Base-by-base conservation (phyloP, 2,329 filamentous ascomycete genomes). In the Fonsecaea nubica region DNA sequence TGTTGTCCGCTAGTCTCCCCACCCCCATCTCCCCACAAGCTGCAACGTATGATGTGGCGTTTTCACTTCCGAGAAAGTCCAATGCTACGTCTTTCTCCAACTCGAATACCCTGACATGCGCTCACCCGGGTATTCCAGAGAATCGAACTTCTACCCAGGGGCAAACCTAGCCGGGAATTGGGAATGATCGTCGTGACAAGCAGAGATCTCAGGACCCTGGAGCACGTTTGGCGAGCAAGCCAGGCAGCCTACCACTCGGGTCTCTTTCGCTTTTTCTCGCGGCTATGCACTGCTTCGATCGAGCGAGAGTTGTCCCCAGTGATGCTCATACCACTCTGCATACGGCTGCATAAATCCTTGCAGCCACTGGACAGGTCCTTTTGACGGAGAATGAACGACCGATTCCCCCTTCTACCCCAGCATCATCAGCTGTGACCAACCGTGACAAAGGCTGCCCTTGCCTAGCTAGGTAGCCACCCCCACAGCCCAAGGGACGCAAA, bases 71-170 rank as follows among this genome's bases (percentile, higher is more conserved):
- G 45, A 30, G 45, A 50, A 21, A 18, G 21, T 15, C 12, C 21
- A 25, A 50, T 25, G 45, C 45, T 12, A 50, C 45, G 4, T 21
- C 5, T 50, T 50, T 50, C 45, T 12, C 45, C 45, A 30, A 50
- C 45, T 50, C 45, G 45, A 50, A 50, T 25, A 50, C 45, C 21
- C 45, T 50, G 18, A 5, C 7, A 50, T 50, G 45, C 45, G 25
- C 18, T 50, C 45, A 50, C 12, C 45, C 45, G 21, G 45, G 7
- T 9, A 13, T 21, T 6, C 45, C 45, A 50, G 45, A 30, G 18
- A 25, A 18, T 18, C 45, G 30, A 30, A 13, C 10, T 13, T 21
- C 42, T 48, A 48, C n/a, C 18, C 8, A 50, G 45, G 40, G 3
- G 9, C 45, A 13, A 8, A 21, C 45, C 7, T 21, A 12, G 10